Percentiles rank a stretch among this genome's conserved stretches.
These are phyloP conservation scores for Puccinia novopanici DNA, from an alignment of 1,284 basidiomycete genomes.

Conservation along the genomic window DNA sequence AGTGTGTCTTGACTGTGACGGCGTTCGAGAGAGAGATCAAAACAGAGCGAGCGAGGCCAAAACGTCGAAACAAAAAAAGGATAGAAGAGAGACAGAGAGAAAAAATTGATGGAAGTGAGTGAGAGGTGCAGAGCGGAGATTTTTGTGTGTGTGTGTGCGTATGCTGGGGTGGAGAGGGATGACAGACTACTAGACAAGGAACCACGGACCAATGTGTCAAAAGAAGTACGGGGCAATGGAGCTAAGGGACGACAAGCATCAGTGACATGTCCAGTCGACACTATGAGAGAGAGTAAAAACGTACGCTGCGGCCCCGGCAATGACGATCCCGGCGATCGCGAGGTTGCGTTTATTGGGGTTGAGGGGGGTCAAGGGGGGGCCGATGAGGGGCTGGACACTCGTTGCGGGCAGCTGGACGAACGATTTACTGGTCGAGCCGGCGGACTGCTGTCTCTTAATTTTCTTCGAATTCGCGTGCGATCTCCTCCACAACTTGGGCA, in stretches of 20 bases:
- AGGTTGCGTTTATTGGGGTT: slow-evolving; percentile 35
- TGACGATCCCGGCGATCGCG: slow-evolving; percentile 37
- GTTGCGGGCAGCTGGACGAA: not conserved
- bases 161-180: too few relatives aligned
- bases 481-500: slow-evolving; percentile 19
- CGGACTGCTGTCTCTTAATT: not conserved
- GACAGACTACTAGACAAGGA: not conserved
- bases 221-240: slow-evolving; percentile 14
- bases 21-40: too few relatives aligned
- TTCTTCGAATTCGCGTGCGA: slow-evolving; percentile 1
- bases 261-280: not conserved
- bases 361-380: not conserved
- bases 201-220: not conserved
- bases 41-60: too few relatives aligned
- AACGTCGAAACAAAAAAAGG: too few relatives aligned
- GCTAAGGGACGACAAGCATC: not conserved
- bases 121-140: too few relatives aligned
- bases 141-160: too few relatives aligned
- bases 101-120: too few relatives aligned
- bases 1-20: too few relatives aligned
- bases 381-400: not conserved
- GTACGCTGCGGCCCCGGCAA: slow-evolving; percentile 46
- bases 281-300: not conserved
- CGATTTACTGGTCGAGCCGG: not conserved
- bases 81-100: too few relatives aligned